A percentile compares a stretch with the other conserved stretches of the same genome.
Conservation (phyloP, 1,284 basidiomycete genomes). For the Trichosporon inkin region DNA sequence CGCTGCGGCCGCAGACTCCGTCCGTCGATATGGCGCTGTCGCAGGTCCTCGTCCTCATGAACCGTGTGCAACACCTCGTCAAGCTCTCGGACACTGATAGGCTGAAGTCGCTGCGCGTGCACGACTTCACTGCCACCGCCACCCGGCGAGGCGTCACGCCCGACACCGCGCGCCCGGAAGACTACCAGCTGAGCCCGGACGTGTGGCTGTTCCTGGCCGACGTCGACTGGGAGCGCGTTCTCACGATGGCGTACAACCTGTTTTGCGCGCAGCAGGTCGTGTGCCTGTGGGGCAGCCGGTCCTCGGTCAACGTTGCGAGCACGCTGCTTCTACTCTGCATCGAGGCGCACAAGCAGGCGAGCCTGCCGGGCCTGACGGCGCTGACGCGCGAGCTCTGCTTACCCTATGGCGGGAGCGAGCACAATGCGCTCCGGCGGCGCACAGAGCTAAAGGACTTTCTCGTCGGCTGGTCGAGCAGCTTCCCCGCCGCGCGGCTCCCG, state of each 20-base stretch:
- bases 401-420: constrained; percentile 12
- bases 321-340: constrained; percentile 26
- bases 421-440: constrained; percentile 7
- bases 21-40: constrained; percentile 23
- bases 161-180: constrained; percentile 7
- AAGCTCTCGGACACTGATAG: constrained; percentile 19
- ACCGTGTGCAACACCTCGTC: constrained; percentile 19
- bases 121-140: constrained; percentile 11
- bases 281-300: constrained; percentile 24
- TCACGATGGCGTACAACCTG: constrained; percentile 28
- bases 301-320: constrained; percentile 15
- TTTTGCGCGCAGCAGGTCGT: constrained; percentile 35
- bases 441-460: constrained; percentile 20
- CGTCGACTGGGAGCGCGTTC: constrained; percentile 26
- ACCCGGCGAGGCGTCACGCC: not conserved
- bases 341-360: constrained; percentile 12
- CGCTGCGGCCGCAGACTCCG: constrained; percentile 8
- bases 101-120: not conserved
- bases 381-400: constrained; percentile 10
- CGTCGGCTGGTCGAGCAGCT: constrained; percentile 26
- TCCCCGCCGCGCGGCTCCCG: constrained; percentile 19
- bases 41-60: constrained; percentile 14
- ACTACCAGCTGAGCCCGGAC: constrained; percentile 15
- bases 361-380: constrained; percentile 15
- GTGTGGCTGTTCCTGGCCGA: constrained; percentile 15